Evolutionary conservation across 306 rosid species (phyloP).

Genomic region (Cicer arietinum): DNA sequence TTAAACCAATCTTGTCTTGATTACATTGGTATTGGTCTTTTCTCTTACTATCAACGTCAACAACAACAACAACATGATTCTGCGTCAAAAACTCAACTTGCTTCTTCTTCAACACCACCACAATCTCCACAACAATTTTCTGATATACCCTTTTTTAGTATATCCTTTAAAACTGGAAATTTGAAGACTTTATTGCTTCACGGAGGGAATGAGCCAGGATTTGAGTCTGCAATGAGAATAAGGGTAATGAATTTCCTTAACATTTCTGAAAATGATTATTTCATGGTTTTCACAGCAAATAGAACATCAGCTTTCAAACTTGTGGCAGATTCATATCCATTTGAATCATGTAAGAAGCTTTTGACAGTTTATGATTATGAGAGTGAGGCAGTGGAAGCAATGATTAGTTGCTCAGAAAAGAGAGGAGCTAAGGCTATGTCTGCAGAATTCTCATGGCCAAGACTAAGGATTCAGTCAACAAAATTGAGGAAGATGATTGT

Average conservation of each 20-base stretch:
- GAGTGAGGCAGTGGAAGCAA: conserved; percentile 89
- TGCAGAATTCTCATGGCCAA: conserved; percentile 93
- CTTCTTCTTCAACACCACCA: conserved; percentile 43
- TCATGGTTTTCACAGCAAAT: conserved; percentile 92
- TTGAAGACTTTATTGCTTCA: conserved; percentile 78
- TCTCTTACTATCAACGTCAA: conserved; percentile 75
- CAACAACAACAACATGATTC: conserved; percentile 48
- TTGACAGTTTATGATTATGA: conserved; percentile 87
- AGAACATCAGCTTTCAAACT: conserved; percentile 92
- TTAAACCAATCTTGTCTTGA: conserved; percentile 82
- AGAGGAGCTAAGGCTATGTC: conserved; percentile 80
- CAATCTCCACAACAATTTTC: conserved; percentile 49
- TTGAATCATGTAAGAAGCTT: conserved; percentile 67
- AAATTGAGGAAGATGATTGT: conserved; percentile 75
- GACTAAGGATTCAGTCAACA: conserved; percentile 76
- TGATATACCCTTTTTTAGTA: conserved; percentile 75
- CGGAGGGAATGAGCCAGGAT: conserved; percentile 66
- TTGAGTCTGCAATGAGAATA: conserved; percentile 77
- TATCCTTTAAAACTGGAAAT: conserved; percentile 79
- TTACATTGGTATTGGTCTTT: conserved; percentile 92
- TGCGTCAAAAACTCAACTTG: conserved; percentile 44
- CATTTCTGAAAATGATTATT: conserved; percentile 76
- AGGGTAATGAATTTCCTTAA: conserved; percentile 79
- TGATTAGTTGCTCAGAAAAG: conserved; percentile 71
- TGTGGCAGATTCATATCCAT: conserved; percentile 85